Percentiles rank a stretch among this genome's conserved stretches.
Conservation (phyloP, 371 early-diverging fungal genomes). For the Syncephalastrum monosporum region DNA sequence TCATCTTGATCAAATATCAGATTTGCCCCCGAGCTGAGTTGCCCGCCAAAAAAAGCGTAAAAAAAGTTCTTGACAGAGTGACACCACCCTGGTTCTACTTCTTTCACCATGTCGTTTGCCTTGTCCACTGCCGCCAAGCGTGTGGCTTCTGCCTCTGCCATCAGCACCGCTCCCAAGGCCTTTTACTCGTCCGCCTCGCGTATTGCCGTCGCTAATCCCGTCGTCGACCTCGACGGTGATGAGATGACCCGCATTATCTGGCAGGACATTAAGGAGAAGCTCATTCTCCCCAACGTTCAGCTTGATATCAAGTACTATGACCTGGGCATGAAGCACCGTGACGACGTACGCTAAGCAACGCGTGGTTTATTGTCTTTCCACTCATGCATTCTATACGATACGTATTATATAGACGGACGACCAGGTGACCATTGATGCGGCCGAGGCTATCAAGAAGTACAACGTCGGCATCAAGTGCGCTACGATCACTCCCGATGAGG, state of each 20-base stretch:
- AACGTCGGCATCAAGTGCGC: constrained; percentile 97
- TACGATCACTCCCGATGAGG: constrained; percentile 93
- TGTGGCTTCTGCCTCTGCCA: background rate
- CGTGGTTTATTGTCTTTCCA: background rate
- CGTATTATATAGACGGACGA: constrained; percentile 37
- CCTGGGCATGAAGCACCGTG: constrained; percentile 90
- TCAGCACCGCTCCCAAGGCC: background rate
- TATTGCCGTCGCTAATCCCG: constrained; percentile 76
- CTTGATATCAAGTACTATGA: constrained; percentile 92
- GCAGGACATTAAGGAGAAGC: constrained; percentile 90
- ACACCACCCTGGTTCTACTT: too few species aligned
- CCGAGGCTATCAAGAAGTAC: constrained; percentile 91
- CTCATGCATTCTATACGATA: background rate
- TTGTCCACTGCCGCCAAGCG: background rate
- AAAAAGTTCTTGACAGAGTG: too few species aligned
- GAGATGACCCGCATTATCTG: constrained; percentile 98
- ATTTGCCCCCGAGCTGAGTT: too few species aligned
- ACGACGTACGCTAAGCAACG: constrained; percentile 50
- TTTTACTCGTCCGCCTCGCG: constrained; percentile 46
- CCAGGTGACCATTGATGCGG: constrained; percentile 88
- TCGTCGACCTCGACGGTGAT: constrained; percentile 94
- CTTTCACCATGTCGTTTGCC: too few species aligned
- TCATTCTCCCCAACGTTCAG: constrained; percentile 86
- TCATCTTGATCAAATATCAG: too few species aligned
- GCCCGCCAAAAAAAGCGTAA: too few species aligned